A percentile compares a stretch with the other conserved stretches of the same genome.
Evolutionary conservation across 345 rosid genomes (phyloP).

Genomic region (Eutrema japonicum): DNA sequence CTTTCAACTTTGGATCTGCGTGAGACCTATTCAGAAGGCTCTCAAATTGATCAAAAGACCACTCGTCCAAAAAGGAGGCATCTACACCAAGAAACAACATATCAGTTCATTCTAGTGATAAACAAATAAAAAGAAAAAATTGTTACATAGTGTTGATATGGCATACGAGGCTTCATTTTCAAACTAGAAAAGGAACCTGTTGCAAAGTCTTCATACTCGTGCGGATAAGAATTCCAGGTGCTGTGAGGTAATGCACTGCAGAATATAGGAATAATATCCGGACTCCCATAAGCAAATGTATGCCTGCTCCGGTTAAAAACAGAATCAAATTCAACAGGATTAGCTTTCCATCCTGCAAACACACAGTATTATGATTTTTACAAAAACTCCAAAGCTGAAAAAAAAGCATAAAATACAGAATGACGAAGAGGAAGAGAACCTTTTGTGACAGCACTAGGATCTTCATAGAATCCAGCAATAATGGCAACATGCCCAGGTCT

Average conservation of each 20-base stretch:
- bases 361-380: slow-evolving; percentile 1
- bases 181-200: slow-evolving; percentile 62
- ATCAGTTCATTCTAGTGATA: slow-evolving; percentile 13
- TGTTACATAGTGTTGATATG: not conserved
- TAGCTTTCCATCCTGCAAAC: slow-evolving; percentile 92
- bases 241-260: slow-evolving; percentile 83
- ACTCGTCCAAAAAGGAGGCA: slow-evolving; percentile 98
- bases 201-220: slow-evolving; percentile 94
- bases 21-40: slow-evolving; percentile 84
- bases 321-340: slow-evolving; percentile 97
- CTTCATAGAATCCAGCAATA: slow-evolving; percentile 98
- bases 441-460: slow-evolving; percentile 97
- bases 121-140: not conserved
- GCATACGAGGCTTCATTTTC: not conserved
- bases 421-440: slow-evolving; percentile 45
- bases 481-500: slow-evolving; percentile 96
- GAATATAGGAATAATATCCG: slow-evolving; percentile 93
- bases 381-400: not conserved
- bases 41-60: slow-evolving; percentile 96
- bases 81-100: slow-evolving; percentile 58
- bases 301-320: slow-evolving; percentile 85
- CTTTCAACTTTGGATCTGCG: slow-evolving; percentile 70
- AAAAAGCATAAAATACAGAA: not conserved
- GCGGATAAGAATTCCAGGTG: slow-evolving; percentile 88
- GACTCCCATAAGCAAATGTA: slow-evolving; percentile 89